These are phyloP conservation scores for Abrus precatorius DNA, from an alignment of 306 rosid genomes.

Conservation along the genomic window DNA sequence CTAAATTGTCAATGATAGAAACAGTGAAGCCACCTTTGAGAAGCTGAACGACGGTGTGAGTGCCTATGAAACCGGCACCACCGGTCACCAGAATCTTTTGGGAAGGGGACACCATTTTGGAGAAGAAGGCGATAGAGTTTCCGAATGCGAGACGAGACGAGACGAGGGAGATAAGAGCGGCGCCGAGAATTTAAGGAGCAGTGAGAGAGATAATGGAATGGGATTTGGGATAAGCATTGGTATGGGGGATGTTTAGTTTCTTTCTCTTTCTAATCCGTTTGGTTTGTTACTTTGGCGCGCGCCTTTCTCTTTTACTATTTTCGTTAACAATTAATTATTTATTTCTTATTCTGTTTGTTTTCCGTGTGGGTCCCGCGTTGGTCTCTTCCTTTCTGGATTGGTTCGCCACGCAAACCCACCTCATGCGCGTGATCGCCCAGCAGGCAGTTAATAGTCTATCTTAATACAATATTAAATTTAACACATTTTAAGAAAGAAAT, in stretches of 20 bases:
- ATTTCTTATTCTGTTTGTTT: neutral
- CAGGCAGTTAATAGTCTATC: too few species aligned
- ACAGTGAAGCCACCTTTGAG: slow-evolving; percentile 74
- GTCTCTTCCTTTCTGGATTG: slow-evolving; percentile 5
- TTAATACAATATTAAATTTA: too few species aligned
- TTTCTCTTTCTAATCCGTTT: slow-evolving; percentile 14
- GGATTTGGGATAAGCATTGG: neutral
- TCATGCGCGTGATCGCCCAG: neutral
- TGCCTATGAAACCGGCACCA: slow-evolving; percentile 90
- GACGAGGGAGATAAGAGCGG: neutral
- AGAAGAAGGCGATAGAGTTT: neutral
- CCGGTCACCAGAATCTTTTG: slow-evolving; percentile 85
- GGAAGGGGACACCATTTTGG: slow-evolving; percentile 49
- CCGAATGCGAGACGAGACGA: too few species aligned
- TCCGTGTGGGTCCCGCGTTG: neutral
- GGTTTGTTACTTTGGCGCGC: slow-evolving; percentile 49
- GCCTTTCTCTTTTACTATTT: neutral
- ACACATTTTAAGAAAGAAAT: too few species aligned
- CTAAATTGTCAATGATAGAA: slow-evolving; percentile 74
- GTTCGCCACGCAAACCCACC: slow-evolving; percentile 44
- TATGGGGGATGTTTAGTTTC: neutral
- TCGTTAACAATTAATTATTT: neutral
- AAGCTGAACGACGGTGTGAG: slow-evolving; percentile 92
- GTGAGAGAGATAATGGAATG: neutral
- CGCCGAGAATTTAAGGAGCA: neutral